Evolutionary conservation across 768 basidiomycete genomes (phyloP).

Genomic region (Fomitopsis pulvina): DNA sequence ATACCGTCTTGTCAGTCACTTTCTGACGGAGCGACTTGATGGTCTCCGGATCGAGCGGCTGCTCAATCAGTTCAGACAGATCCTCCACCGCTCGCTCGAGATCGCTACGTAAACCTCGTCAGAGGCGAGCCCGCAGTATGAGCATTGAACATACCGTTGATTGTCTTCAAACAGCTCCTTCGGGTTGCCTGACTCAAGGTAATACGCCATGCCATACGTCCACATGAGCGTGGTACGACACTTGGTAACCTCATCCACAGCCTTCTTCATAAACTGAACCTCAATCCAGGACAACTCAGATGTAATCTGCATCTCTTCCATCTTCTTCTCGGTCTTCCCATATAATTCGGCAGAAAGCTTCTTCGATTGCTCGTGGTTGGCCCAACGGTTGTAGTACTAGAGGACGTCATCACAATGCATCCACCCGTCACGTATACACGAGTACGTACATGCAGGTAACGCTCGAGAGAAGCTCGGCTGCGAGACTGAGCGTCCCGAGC

Average conservation of each 20-base stretch:
- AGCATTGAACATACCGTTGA: slow-evolving; percentile 51
- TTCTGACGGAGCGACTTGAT: slow-evolving; percentile 82
- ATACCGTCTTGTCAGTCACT: slow-evolving; percentile 94
- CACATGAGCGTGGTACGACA: slow-evolving; percentile 96
- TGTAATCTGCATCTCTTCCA: slow-evolving; percentile 98
- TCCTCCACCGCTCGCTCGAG: slow-evolving; percentile 94
- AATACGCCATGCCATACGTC: slow-evolving; percentile 99
- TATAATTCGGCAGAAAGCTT: slow-evolving; percentile 91
- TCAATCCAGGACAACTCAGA: slow-evolving; percentile 96
- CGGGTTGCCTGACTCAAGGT: slow-evolving; percentile 82
- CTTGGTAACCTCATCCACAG: slow-evolving; percentile 85
- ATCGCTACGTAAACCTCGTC: slow-evolving; percentile 62
- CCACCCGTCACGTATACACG: not conserved
- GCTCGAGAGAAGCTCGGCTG: slow-evolving; percentile 85
- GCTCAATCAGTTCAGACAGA: slow-evolving; percentile 86
- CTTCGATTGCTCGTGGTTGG: slow-evolving; percentile 99
- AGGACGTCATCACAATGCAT: not conserved
- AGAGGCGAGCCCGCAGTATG: slow-evolving; percentile 3
- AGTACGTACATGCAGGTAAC: slow-evolving; percentile 85
- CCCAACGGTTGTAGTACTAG: slow-evolving; percentile 99
- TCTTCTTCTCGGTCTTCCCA: slow-evolving; percentile 97
- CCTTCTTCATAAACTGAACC: slow-evolving; percentile 98
- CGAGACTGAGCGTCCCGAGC: slow-evolving; percentile 89
- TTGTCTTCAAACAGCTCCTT: slow-evolving; percentile 98
- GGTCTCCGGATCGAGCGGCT: slow-evolving; percentile 79